Evolutionary conservation across 23 red algal genomes (phyloP), one percentile per base, ranked within the genome.

Genomic region (Gracilaria gracilis): DNA sequence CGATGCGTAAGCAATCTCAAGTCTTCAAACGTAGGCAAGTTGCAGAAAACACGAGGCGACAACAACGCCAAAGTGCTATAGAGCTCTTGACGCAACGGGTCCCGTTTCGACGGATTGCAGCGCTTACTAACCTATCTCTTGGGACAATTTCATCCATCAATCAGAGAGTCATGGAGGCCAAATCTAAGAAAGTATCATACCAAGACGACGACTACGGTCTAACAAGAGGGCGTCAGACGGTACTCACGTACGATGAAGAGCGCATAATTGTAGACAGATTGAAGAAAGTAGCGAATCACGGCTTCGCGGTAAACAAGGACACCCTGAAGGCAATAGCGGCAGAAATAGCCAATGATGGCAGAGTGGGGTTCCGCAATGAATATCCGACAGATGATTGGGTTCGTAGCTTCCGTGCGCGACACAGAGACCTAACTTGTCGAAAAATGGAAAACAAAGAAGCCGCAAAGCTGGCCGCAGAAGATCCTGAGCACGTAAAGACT

Each of bases 401-500:
- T 21, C 27, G 81, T 4, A 36, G 29, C 31, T 85, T 85, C 40
- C 6, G 81, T 2, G 57, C 81, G 17, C 57, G 59, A 23, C 53
- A 85, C 24, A 58, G 81, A 37, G 81, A 85, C 33, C 62, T 85
- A 23, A 58, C 78, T 1, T 42, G 67, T n/a, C 58, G 62, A 67
- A 85, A 85, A 16, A 31, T 27, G 24, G 81, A 85, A 70, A 69
- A 85, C 17, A 67, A 69, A 42, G 81, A 85, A 49, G 16, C 2
- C 14, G 5, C 58, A 40, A 85, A 85, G 40, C 4, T 85, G 1
- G 34, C 46, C 4, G 44, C 39, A 39, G 57, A 69, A 31, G 9
- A 59, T 51, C 61, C 44, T 14, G 6, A 69, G 0, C 81, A 85
- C 28, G 57, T 69, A 7, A 33, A 36, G 13, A 67, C 25, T 12